These are phyloP conservation scores for Fusarium sp. DNA, from an alignment of 2,329 filamentous ascomycete species.

Conservation along the genomic window DNA sequence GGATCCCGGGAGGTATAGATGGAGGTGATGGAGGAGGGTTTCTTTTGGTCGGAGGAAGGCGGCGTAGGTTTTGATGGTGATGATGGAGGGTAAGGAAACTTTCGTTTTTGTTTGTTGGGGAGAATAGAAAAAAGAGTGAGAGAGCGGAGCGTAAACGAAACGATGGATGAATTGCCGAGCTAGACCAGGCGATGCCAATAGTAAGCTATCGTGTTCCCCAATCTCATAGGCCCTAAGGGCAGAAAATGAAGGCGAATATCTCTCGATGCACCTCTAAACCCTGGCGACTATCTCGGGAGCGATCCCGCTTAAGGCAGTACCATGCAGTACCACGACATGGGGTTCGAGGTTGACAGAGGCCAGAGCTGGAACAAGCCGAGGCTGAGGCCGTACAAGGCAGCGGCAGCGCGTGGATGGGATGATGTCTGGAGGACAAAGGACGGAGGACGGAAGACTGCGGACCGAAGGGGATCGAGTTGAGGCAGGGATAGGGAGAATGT, in stretches of 20 bases:
- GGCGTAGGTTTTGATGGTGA: neutral
- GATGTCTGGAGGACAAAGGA: constrained; percentile 27
- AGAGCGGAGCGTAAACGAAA: constrained; percentile 21
- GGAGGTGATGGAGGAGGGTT: neutral
- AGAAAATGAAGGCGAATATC: constrained; percentile 25
- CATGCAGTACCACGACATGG: constrained; percentile 37
- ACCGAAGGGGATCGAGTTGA: constrained; percentile 24
- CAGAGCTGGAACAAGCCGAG: constrained; percentile 20
- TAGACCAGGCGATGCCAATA: constrained; percentile 16
- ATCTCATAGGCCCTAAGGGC: constrained; percentile 26
- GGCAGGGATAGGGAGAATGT: constrained; percentile 16
- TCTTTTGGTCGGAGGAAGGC: too few relatives aligned
- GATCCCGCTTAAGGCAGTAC: constrained; percentile 48
- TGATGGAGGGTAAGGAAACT: neutral
- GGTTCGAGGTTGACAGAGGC: constrained; percentile 23
- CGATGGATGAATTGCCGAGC: constrained; percentile 13
- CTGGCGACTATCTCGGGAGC: constrained; percentile 44
- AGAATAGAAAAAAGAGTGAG: neutral
- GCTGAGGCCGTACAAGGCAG: constrained; percentile 9
- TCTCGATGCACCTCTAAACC: constrained; percentile 33
- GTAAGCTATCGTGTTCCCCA: constrained; percentile 22
- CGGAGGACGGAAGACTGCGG: constrained; percentile 11
- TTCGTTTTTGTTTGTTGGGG: constrained; percentile 20
- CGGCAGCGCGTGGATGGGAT: constrained; percentile 17
- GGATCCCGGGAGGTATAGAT: neutral